Base-by-base conservation (phyloP, 805 yeast genomes). In the Yarrowia deformans region DNA sequence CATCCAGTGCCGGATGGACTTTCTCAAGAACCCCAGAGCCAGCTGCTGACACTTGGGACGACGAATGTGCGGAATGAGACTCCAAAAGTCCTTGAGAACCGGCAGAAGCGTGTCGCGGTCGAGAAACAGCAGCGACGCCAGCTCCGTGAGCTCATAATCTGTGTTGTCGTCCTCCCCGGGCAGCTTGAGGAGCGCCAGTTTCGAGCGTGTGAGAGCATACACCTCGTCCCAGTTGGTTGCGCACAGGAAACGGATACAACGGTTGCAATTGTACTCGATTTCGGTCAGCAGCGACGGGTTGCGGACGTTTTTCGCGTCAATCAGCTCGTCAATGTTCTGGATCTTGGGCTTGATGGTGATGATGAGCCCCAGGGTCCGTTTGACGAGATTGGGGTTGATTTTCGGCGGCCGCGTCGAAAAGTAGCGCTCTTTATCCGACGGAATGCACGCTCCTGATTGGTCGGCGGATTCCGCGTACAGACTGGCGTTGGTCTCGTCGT, bases 161-260 rank as follows among this genome's bases (percentile, higher is more conserved):
- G 34, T 18, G 6, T 52, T 23, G 0, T 50, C 60, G 39, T 54
- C 50, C 5, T 66, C 63, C 5, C 43, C 40, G 1, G 61, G 61
- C 6, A 19, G 49, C 14, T 52, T 50, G 35, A 66, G 42, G 16
- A 54, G 37, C 3, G 60, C 50, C 43, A 50, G n/a, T 9, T 66
- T 50, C 14, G 69, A 50, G 13, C 50, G 8, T 5, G 69, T 50
- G 19, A 66, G 14, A 8, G 50, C 50, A n/a, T 66, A 66, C 16
- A 54, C 52, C 16, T 66, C 60, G 42, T 66, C 52, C 69, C 61
- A 66, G 61, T 66, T 66, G 5, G 69, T 43, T 10, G 69, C 69
- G 18, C 50, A 52, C 16, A 66, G 43, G 13, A 52, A 66, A 5
- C 69, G 60, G 8, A 66, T 66, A 3, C 35, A 42, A 2, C 60